Conservation (phyloP, 768 basidiomycete genomes). For the Xanthoconium stramineum region DNA sequence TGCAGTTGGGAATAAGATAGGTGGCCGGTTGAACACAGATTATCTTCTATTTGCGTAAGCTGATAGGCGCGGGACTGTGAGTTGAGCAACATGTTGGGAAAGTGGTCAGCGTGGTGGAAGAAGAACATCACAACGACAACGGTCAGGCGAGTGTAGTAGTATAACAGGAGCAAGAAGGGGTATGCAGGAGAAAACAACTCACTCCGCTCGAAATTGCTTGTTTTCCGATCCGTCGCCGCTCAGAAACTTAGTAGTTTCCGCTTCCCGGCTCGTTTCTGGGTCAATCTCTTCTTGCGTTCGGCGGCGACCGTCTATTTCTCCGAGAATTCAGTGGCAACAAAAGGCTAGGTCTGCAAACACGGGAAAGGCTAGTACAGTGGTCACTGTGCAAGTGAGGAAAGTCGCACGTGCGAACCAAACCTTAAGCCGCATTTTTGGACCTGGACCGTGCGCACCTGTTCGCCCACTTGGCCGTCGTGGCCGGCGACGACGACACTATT, state of each 20-base stretch:
- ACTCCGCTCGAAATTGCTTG: constrained; percentile 37
- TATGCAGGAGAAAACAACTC: constrained; percentile 18
- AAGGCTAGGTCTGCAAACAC: constrained; percentile 5
- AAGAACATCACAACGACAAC: constrained; percentile 1
- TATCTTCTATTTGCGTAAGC: constrained; percentile 32
- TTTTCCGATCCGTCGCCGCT: constrained; percentile 38
- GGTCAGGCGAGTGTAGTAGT: neutral
- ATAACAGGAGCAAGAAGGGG: neutral
- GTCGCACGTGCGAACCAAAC: constrained; percentile 33
- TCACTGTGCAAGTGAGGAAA: constrained; percentile 27
- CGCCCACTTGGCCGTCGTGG: constrained; percentile 9
- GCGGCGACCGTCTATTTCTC: constrained; percentile 6
- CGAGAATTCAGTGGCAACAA: constrained; percentile 8
- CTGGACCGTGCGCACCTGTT: constrained; percentile 25
- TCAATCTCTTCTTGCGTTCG: constrained; percentile 9
- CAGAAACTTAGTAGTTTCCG: constrained; percentile 26
- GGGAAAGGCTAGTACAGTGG: constrained; percentile 20
- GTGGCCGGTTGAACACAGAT: constrained; percentile 24
- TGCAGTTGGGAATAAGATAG: constrained; percentile 21
- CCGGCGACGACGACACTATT: constrained; percentile 20
- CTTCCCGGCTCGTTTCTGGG: constrained; percentile 11
- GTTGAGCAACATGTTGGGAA: constrained; percentile 18
- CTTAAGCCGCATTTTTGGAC: constrained; percentile 26
- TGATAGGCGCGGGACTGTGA: constrained; percentile 26
- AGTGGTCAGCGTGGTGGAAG: constrained; percentile 5